Evolutionary conservation across 179 eudicot genomes (phyloP).

Genomic region (Heliamphora pulchella): DNA sequence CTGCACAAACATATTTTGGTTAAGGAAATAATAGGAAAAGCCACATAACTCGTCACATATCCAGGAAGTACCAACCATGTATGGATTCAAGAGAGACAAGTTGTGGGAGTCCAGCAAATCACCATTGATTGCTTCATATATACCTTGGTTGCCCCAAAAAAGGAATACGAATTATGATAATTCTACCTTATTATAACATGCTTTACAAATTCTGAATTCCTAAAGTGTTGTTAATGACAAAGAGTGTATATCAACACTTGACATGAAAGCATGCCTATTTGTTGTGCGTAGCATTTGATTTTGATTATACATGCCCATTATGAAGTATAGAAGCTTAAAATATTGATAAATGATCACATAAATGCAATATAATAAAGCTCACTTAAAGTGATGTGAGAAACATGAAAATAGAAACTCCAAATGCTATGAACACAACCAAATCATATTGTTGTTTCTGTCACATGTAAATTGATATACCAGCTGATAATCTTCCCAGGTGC

Average conservation of each 20-base stretch:
- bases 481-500: constrained; percentile 79
- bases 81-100: constrained; percentile 86
- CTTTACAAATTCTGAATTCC: background rate
- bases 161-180: background rate
- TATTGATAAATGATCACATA: background rate
- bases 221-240: background rate
- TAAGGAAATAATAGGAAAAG: background rate
- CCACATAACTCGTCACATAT: background rate
- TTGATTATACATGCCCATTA: background rate
- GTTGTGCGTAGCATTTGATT: background rate
- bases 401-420: background rate
- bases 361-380: background rate
- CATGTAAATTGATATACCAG: constrained; percentile 28
- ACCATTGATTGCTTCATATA: constrained; percentile 57
- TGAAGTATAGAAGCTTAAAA: no score
- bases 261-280: background rate
- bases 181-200: background rate
- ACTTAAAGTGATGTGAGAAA: constrained; percentile 10
- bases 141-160: constrained; percentile 43
- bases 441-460: background rate
- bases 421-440: background rate
- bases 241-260: background rate
- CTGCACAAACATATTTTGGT: constrained; percentile 31
- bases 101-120: constrained; percentile 53
- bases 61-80: constrained; percentile 50